Percentiles rank a stretch among this genome's conserved stretches.
These are phyloP conservation scores for Chaetomium sp. DNA, from an alignment of 2,329 filamentous ascomycete genomes.

Conservation along the genomic window DNA sequence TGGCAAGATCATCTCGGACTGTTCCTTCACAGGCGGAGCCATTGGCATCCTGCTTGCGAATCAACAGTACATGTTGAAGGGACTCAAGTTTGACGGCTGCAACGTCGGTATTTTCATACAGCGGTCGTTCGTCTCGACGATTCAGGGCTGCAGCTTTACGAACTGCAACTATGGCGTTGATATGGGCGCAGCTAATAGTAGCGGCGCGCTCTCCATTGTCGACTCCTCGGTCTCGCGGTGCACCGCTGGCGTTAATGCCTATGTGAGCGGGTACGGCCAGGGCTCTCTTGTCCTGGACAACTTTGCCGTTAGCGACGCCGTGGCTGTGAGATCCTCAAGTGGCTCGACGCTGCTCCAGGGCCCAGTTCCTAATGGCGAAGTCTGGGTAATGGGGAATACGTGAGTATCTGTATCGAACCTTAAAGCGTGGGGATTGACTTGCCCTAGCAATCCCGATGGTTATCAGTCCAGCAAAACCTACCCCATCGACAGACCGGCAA, in stretches of 20 bases:
- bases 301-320: slow-evolving; percentile 34
- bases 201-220: slow-evolving; percentile 37
- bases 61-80: slow-evolving; percentile 43
- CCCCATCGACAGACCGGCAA: slow-evolving; percentile 38
- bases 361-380: slow-evolving; percentile 34
- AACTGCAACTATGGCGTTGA: slow-evolving; percentile 40
- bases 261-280: slow-evolving; percentile 34
- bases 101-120: slow-evolving; percentile 38
- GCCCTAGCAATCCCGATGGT: slow-evolving; percentile 30
- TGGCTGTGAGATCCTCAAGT: slow-evolving; percentile 33
- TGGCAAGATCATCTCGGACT: slow-evolving; percentile 39
- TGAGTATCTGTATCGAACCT: slow-evolving; percentile 11
- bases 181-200: slow-evolving; percentile 34
- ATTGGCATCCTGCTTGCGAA: slow-evolving; percentile 39
- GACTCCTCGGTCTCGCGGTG: slow-evolving; percentile 38
- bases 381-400: slow-evolving; percentile 38
- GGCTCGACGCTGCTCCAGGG: slow-evolving; percentile 29
- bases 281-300: slow-evolving; percentile 39
- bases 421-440: not conserved
- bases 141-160: slow-evolving; percentile 37
- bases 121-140: slow-evolving; percentile 36
- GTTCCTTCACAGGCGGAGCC: slow-evolving; percentile 39
- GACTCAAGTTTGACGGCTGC: slow-evolving; percentile 39
- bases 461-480: slow-evolving; percentile 40
- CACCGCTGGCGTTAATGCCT: slow-evolving; percentile 36